phyloP scores from a whole-genome alignment of 768 basidiomycete species.

The Collybia sp. region DNA sequence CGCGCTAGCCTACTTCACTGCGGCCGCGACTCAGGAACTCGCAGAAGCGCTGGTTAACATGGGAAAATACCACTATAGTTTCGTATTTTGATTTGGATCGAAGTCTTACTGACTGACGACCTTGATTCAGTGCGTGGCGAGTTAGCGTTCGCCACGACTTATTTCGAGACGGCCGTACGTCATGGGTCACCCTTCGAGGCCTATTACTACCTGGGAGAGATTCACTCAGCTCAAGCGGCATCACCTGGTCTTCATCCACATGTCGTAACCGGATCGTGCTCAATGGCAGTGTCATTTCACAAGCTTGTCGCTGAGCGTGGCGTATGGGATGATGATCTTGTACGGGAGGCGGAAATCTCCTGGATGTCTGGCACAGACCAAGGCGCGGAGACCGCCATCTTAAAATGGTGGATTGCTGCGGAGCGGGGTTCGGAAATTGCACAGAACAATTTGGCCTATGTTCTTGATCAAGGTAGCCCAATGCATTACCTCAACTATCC shows the following conservation, averaged over 20 bases:
- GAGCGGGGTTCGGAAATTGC: conserved; percentile 90
- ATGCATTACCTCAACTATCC: neutral
- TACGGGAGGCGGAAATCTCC: conserved; percentile 73
- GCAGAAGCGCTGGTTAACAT: conserved; percentile 92
- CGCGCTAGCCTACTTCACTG: conserved; percentile 63
- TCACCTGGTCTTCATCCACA: conserved; percentile 36
- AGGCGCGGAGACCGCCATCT: conserved; percentile 78
- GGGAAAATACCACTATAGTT: conserved; percentile 74
- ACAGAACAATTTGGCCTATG: conserved; percentile 92
- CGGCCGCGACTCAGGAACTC: conserved; percentile 82
- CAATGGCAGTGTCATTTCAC: conserved; percentile 88
- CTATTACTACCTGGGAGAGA: conserved; percentile 87
- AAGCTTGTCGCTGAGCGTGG: conserved; percentile 92
- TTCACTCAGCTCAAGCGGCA: conserved; percentile 60
- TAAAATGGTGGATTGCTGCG: conserved; percentile 94
- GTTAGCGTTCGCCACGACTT: conserved; percentile 53
- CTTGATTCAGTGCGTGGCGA: conserved; percentile 61
- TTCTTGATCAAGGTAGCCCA: conserved; percentile 79
- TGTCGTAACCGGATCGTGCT: conserved; percentile 69
- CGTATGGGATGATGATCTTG: conserved; percentile 75
- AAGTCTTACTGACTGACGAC: conserved; percentile 6
- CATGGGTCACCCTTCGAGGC: conserved; percentile 92
- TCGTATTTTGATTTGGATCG: conserved; percentile 11
- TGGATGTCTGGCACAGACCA: conserved; percentile 70
- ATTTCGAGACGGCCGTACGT: conserved; percentile 82